phyloP scores from a whole-genome alignment of 352 stramenopile species.

The Pythium guiyangense region DNA sequence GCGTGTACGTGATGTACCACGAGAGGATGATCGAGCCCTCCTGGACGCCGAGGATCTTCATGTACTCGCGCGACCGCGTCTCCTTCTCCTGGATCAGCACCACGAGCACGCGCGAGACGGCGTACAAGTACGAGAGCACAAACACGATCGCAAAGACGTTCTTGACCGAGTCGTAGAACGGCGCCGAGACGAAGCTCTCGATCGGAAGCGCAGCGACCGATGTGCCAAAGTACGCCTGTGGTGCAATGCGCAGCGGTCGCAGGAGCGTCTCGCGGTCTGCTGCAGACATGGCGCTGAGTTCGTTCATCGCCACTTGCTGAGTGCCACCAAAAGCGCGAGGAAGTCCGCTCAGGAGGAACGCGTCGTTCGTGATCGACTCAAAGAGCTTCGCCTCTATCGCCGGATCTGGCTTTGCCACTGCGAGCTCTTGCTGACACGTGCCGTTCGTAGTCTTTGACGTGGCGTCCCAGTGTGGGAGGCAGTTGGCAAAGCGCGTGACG shows the following conservation, averaged over 20 bases:
- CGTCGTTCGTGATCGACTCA: constrained; percentile 25
- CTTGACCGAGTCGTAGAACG: constrained; percentile 21
- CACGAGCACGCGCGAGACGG: constrained; percentile 74
- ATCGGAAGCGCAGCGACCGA: too few species aligned
- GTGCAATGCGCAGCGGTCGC: too few species aligned
- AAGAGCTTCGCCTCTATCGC: constrained; percentile 17
- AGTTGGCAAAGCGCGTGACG: constrained; percentile 54
- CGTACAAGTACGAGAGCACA: constrained; percentile 70
- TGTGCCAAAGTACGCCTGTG: too few species aligned
- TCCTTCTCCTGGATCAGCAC: constrained; percentile 84
- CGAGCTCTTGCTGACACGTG: constrained; percentile 9
- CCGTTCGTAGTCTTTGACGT: too few species aligned
- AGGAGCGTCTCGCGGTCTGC: constrained; percentile 11
- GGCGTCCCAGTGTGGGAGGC: constrained; percentile 28
- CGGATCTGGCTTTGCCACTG: constrained; percentile 7
- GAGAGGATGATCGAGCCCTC: constrained; percentile 56
- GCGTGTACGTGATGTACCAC: constrained; percentile 82
- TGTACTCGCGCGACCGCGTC: constrained; percentile 48
- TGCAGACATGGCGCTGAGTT: constrained; percentile 11
- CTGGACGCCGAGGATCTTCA: constrained; percentile 64
- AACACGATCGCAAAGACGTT: constrained; percentile 83
- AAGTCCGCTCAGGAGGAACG: constrained; percentile 22
- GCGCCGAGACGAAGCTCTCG: constrained; percentile 4
- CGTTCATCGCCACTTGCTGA: constrained; percentile 7
- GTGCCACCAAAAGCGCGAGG: too few species aligned